Percentiles rank a stretch among this genome's conserved stretches.
Conservation (phyloP, 768 basidiomycete genomes). For the Clavulina sp. region DNA sequence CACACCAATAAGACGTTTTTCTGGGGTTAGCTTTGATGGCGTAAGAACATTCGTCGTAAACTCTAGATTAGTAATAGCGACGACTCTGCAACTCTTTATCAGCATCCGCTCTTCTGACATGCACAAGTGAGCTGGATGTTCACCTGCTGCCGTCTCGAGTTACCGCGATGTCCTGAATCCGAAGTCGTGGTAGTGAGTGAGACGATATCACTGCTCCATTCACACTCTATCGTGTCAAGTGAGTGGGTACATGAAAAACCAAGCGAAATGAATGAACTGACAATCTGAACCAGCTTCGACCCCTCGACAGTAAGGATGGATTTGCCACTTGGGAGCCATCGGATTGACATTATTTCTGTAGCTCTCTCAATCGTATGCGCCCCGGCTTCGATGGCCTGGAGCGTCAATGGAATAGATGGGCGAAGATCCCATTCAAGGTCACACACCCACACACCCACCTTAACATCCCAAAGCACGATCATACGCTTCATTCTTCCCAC, state of each 20-base stretch:
- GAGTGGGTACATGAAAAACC: background rate
- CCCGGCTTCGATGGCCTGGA: conserved; percentile 27
- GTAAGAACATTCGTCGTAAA: conserved; percentile 36
- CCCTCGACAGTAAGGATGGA: conserved; percentile 58
- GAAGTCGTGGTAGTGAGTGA: conserved; percentile 45
- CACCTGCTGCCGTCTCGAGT: too few relatives aligned
- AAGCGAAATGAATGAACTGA: background rate
- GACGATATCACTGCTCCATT: conserved; percentile 40
- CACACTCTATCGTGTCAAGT: conserved; percentile 38
- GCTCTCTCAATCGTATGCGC: conserved; percentile 45
- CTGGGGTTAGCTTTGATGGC: conserved; percentile 50
- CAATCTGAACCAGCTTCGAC: conserved; percentile 25
- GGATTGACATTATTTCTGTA: conserved; percentile 38
- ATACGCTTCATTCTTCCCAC: conserved; percentile 46
- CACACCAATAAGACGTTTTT: conserved; percentile 54
- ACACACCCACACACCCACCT: too few relatives aligned
- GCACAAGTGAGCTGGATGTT: background rate
- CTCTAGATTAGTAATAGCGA: too few relatives aligned
- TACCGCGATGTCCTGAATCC: too few relatives aligned
- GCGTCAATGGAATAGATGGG: background rate
- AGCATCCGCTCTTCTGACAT: background rate
- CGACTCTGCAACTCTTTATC: background rate
- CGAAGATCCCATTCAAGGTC: background rate
- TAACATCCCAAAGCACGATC: conserved; percentile 42
- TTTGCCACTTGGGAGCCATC: conserved; percentile 50